These are phyloP conservation scores for Thymus mandschuricus DNA, from an alignment of 257 asterid genomes.

Conservation along the genomic window DNA sequence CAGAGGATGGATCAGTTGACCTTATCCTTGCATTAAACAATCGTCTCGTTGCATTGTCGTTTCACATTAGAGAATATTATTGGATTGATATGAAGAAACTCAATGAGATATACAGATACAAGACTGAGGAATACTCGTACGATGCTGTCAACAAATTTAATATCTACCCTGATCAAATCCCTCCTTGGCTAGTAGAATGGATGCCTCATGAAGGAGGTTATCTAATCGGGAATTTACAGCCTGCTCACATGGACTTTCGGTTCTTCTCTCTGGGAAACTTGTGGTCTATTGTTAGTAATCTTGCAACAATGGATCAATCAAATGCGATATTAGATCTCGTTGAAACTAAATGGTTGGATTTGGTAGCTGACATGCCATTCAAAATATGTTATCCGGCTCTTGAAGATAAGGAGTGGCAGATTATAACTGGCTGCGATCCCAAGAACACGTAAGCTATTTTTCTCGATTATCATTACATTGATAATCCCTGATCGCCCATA, in stretches of 20 bases:
- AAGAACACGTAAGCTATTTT: slow-evolving; percentile 62
- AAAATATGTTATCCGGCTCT: slow-evolving; percentile 84
- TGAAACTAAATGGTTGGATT: slow-evolving; percentile 74
- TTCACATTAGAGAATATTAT: slow-evolving; percentile 75
- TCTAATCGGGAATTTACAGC: slow-evolving; percentile 73
- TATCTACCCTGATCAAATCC: slow-evolving; percentile 77
- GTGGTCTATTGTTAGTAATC: slow-evolving; percentile 69
- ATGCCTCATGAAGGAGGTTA: slow-evolving; percentile 78
- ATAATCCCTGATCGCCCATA: background rate
- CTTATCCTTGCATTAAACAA: slow-evolving; percentile 67
- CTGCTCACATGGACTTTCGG: slow-evolving; percentile 86
- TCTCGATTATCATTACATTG: no score
- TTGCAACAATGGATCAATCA: slow-evolving; percentile 61
- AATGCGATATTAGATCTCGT: slow-evolving; percentile 71
- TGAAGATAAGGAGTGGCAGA: slow-evolving; percentile 79
- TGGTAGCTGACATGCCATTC: slow-evolving; percentile 78
- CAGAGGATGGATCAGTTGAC: slow-evolving; percentile 70
- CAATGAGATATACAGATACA: slow-evolving; percentile 76
- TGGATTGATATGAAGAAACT: slow-evolving; percentile 74
- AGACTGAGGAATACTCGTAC: slow-evolving; percentile 78
- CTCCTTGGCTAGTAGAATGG: slow-evolving; percentile 81
- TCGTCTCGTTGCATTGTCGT: slow-evolving; percentile 75
- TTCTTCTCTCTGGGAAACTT: slow-evolving; percentile 76
- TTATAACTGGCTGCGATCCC: slow-evolving; percentile 76
- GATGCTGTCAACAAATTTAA: slow-evolving; percentile 80